A percentile compares a stretch with the other conserved stretches of the same genome.
These are phyloP conservation scores for Coemansia sp. DNA, from an alignment of 192 early-diverging fungal genomes.

Conservation along the genomic window DNA sequence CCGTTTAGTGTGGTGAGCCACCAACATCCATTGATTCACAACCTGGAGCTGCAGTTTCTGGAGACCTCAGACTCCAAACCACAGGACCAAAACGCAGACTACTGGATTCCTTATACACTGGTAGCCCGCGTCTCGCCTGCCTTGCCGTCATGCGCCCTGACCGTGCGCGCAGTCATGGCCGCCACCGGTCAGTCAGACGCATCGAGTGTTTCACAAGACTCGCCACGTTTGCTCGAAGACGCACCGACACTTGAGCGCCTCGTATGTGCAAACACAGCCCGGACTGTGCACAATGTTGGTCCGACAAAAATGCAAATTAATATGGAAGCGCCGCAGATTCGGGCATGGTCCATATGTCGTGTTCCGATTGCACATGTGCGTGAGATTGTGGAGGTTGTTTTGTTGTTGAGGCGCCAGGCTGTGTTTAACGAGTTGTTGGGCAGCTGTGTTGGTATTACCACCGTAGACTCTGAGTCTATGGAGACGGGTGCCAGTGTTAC, in stretches of 20 bases:
- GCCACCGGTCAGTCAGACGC: slow-evolving; percentile 1
- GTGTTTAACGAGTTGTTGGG: slow-evolving; percentile 43
- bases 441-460: slow-evolving; percentile 21
- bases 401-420: slow-evolving; percentile 44
- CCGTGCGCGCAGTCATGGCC: slow-evolving; percentile 36
- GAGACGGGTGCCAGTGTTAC: background rate
- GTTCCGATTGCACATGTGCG: slow-evolving; percentile 27
- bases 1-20: slow-evolving; percentile 14
- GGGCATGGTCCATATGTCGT: slow-evolving; percentile 37
- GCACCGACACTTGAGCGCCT: slow-evolving; percentile 45
- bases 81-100: background rate
- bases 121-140: slow-evolving; percentile 31
- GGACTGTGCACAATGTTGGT: background rate
- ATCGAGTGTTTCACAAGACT: slow-evolving; percentile 11
- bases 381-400: slow-evolving; percentile 19
- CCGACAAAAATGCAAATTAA: background rate
- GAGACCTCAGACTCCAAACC: slow-evolving; percentile 3
- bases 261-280: background rate
- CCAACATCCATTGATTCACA: slow-evolving; percentile 33
- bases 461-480: background rate
- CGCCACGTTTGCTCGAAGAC: slow-evolving; percentile 45
- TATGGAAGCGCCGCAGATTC: slow-evolving; percentile 40
- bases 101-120: slow-evolving; percentile 38
- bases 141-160: slow-evolving; percentile 43
- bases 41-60: slow-evolving; percentile 38